Percentiles rank a stretch among this genome's conserved stretches.
These are phyloP conservation scores for Aspergillus unguis DNA, from an alignment of 2,329 filamentous ascomycete genomes.

Conservation along the genomic window DNA sequence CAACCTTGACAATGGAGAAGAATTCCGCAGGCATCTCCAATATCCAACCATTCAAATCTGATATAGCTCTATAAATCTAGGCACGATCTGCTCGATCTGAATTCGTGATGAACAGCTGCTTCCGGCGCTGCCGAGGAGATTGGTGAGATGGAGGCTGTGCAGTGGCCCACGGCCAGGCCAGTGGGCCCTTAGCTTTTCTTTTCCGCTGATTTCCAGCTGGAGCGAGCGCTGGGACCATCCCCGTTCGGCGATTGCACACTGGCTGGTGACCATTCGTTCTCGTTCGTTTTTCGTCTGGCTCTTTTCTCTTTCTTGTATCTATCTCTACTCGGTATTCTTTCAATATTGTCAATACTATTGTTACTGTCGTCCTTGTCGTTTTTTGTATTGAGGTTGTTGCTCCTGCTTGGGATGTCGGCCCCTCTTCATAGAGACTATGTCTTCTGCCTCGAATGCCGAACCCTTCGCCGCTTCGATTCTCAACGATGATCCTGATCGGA, in stretches of 20 bases:
- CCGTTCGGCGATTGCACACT: not conserved
- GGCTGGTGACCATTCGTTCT: not conserved
- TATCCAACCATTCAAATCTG: too few species aligned
- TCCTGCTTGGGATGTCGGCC: not conserved
- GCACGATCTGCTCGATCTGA: not conserved
- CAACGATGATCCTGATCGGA: too few species aligned
- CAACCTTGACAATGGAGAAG: too few species aligned
- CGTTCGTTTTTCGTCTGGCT: conserved; percentile 17
- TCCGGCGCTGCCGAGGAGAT: conserved; percentile 6
- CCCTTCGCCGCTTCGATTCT: too few species aligned
- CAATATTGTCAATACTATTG: not conserved
- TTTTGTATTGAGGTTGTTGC: not conserved
- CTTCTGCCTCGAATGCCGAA: not conserved
- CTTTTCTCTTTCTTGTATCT: not conserved
- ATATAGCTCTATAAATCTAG: not conserved
- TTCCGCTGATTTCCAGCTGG: not conserved
- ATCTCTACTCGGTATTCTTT: too few species aligned
- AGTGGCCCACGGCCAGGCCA: conserved; percentile 1
- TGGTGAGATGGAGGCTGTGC: conserved; percentile 19
- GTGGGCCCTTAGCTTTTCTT: conserved; percentile 13
- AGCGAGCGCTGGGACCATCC: not conserved
- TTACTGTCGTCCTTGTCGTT: not conserved
- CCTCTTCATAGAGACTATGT: conserved; percentile 1
- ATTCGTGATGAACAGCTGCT: not conserved
- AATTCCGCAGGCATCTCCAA: too few species aligned